Evolutionary conservation across 176 grass and related monocot species (phyloP).

Genomic region (sorghum (Sorghum bicolor)): DNA sequence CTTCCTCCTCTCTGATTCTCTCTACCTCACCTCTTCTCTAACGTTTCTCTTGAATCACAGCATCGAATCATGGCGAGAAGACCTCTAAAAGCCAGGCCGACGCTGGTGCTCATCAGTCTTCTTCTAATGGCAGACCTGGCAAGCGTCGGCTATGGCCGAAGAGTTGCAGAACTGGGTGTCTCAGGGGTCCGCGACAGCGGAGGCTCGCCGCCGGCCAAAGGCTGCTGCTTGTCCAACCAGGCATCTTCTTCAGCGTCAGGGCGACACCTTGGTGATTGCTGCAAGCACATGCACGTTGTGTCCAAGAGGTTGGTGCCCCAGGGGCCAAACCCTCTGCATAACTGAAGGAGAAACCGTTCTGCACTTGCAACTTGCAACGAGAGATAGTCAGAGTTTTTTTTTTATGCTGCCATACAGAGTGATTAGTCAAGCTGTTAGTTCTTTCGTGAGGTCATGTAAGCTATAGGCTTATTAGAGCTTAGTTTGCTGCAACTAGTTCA

Average conservation of each 20-base stretch:
- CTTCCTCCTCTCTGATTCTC: not conserved
- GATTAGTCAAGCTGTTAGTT: not conserved
- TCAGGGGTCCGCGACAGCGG: not conserved
- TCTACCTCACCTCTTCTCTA: not conserved
- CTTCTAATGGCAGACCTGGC: conserved; percentile 29
- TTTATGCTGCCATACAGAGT: not conserved
- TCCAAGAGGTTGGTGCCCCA: conserved; percentile 77
- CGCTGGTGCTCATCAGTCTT: conserved; percentile 25
- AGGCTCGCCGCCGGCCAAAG: not conserved
- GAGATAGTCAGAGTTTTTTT: not conserved
- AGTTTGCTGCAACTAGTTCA: not conserved
- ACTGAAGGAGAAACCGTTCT: conserved; percentile 29
- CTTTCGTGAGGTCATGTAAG: not conserved
- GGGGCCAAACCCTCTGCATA: conserved; percentile 84
- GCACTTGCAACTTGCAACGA: not conserved
- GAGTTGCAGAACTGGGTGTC: not conserved
- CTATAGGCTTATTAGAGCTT: not conserved
- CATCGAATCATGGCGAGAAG: conserved; percentile 30
- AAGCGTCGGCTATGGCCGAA: conserved; percentile 23
- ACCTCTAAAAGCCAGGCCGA: conserved; percentile 20
- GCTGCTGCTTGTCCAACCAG: not conserved
- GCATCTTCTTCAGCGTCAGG: not conserved
- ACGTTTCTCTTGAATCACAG: not conserved
- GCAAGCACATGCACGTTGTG: conserved; percentile 18
- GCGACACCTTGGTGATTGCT: not conserved